Percentiles rank a stretch among this genome's conserved stretches.
These are phyloP conservation scores for Geranium incanum DNA, from an alignment of 441 rosid genomes.

Conservation along the genomic window DNA sequence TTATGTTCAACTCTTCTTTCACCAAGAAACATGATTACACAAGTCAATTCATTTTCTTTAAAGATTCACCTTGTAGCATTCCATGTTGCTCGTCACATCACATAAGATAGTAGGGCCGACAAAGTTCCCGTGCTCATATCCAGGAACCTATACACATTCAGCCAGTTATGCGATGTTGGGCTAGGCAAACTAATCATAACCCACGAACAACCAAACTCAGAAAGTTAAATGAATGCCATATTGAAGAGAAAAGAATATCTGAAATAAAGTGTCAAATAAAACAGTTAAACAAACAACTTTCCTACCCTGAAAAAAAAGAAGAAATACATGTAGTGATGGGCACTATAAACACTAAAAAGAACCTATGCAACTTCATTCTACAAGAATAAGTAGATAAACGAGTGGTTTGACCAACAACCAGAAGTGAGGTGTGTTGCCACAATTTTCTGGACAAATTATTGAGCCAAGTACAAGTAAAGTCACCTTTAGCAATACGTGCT, in stretches of 20 bases:
- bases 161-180: background rate
- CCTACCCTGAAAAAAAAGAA: too few relatives aligned
- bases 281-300: background rate
- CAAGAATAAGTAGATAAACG: too few relatives aligned
- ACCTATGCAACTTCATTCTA: too few relatives aligned
- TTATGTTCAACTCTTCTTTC: conserved; percentile 30
- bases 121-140: conserved; percentile 44
- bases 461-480: too few relatives aligned
- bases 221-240: background rate
- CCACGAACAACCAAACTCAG: background rate
- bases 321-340: too few relatives aligned
- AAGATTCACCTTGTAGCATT: conserved; percentile 36
- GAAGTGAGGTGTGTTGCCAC: too few relatives aligned
- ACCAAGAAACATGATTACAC: conserved; percentile 27
- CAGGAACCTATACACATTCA: conserved; percentile 29
- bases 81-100: conserved; percentile 39
- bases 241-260: background rate
- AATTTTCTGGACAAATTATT: too few relatives aligned
- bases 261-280: background rate
- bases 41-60: conserved; percentile 19
- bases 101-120: conserved; percentile 39
- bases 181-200: background rate
- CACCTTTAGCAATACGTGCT: too few relatives aligned
- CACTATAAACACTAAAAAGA: too few relatives aligned
- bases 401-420: too few relatives aligned